phyloP scores from a whole-genome alignment of 148 eudicot species.

The Diospyros lotus region DNA sequence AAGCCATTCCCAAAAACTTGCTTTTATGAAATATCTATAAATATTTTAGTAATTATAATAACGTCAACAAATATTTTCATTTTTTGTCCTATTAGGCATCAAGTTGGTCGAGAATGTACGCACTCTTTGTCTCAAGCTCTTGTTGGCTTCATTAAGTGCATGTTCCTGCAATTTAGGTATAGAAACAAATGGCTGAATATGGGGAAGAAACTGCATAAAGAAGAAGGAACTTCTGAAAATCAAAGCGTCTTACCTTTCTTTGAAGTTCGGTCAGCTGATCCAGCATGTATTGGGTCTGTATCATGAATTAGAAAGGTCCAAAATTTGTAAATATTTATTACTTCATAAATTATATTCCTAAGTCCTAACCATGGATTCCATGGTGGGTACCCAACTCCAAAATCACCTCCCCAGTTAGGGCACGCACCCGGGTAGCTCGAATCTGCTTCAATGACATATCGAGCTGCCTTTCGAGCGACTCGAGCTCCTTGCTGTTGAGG shows the following conservation, averaged over 20 bases:
- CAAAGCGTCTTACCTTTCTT: slow-evolving; percentile 45
- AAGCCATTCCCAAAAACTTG: background rate
- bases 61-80: too few relatives aligned
- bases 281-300: slow-evolving; percentile 83
- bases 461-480: slow-evolving; percentile 87
- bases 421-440: slow-evolving; percentile 72
- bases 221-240: background rate
- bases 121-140: slow-evolving; percentile 70
- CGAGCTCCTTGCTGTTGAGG: slow-evolving; percentile 83
- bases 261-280: slow-evolving; percentile 82
- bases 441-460: slow-evolving; percentile 85
- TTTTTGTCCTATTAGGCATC: background rate
- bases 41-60: too few relatives aligned
- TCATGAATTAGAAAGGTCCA: background rate
- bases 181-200: background rate
- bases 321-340: too few relatives aligned
- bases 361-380: too few relatives aligned
- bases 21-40: too few relatives aligned
- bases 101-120: slow-evolving; percentile 6
- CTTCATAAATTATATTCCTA: background rate
- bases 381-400: too few relatives aligned
- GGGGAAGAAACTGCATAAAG: background rate
- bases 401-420: background rate
- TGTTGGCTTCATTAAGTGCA: slow-evolving; percentile 77
- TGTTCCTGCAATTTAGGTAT: slow-evolving; percentile 48